These are phyloP conservation scores for Hyaloscypha bicolor DNA, from an alignment of 495 filamentous ascomycete species.

Conservation along the genomic window DNA sequence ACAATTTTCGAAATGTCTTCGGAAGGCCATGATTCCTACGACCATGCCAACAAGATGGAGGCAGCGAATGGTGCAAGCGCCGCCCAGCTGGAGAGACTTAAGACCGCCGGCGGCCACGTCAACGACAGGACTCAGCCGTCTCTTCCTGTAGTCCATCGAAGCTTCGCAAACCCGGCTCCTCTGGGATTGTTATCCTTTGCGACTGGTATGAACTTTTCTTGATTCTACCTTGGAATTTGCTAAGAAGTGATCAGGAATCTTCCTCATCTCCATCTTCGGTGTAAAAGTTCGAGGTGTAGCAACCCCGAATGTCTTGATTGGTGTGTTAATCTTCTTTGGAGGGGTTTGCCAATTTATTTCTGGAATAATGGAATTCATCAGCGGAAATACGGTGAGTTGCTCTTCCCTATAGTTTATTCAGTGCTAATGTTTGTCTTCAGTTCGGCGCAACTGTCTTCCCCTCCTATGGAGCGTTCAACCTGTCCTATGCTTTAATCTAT, in stretches of 20 bases:
- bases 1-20: neutral
- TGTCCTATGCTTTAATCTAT: conserved; percentile 42
- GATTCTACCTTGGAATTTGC: conserved; percentile 20
- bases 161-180: conserved; percentile 9
- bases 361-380: conserved; percentile 40
- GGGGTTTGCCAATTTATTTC: conserved; percentile 39
- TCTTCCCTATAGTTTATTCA: neutral
- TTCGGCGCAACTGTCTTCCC: conserved; percentile 42
- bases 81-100: neutral
- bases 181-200: conserved; percentile 10
- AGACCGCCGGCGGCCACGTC: conserved; percentile 9
- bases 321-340: conserved; percentile 43
- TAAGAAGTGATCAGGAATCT: conserved; percentile 31
- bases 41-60: conserved; percentile 14
- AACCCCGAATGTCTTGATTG: conserved; percentile 38
- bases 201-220: neutral
- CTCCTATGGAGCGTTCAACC: conserved; percentile 42
- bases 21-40: neutral
- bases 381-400: conserved; percentile 32
- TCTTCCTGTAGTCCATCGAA: conserved; percentile 9
- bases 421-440: neutral
- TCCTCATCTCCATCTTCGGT: conserved; percentile 40
- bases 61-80: conserved; percentile 2
- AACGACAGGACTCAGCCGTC: conserved; percentile 16
- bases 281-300: conserved; percentile 40